phyloP scores from a whole-genome alignment of 371 early-diverging fungal species.

The Zychaea mexicana region DNA sequence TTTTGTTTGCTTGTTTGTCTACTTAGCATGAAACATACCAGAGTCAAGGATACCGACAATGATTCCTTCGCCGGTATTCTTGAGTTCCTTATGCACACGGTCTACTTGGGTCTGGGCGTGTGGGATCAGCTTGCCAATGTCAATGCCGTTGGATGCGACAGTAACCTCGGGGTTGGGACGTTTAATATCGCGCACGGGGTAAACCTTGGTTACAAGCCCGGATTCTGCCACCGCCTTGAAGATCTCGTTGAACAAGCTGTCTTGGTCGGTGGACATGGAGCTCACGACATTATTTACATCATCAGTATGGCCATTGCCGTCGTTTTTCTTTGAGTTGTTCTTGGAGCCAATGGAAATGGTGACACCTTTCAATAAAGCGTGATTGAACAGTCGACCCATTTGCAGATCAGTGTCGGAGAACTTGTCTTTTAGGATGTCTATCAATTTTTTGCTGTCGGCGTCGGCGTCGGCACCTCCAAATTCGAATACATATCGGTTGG shows the following conservation, averaged over 20 bases:
- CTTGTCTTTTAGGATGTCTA: conserved; percentile 23
- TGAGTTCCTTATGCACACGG: conserved; percentile 40
- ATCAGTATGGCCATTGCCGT: not conserved
- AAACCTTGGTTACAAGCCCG: conserved; percentile 25
- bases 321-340: not conserved
- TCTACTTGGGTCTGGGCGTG: conserved; percentile 48
- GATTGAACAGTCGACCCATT: conserved; percentile 29
- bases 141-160: not conserved
- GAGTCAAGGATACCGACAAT: conserved; percentile 76
- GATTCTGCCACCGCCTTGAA: conserved; percentile 24
- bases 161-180: conserved; percentile 25
- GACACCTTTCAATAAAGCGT: conserved; percentile 35
- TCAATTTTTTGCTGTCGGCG: conserved; percentile 10
- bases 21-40: conserved; percentile 37
- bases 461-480: conserved; percentile 15
- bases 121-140: conserved; percentile 19
- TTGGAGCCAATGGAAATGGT: conserved; percentile 27
- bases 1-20: too few species aligned
- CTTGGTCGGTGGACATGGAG: conserved; percentile 4
- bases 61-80: conserved; percentile 65
- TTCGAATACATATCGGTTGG: conserved; percentile 32
- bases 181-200: conserved; percentile 27
- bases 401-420: conserved; percentile 24
- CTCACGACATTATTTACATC: not conserved
- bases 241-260: conserved; percentile 13